Evolutionary conservation across 2,329 filamentous ascomycete genomes (phyloP).

Genomic region (Fragosphaeria purpurea): DNA sequence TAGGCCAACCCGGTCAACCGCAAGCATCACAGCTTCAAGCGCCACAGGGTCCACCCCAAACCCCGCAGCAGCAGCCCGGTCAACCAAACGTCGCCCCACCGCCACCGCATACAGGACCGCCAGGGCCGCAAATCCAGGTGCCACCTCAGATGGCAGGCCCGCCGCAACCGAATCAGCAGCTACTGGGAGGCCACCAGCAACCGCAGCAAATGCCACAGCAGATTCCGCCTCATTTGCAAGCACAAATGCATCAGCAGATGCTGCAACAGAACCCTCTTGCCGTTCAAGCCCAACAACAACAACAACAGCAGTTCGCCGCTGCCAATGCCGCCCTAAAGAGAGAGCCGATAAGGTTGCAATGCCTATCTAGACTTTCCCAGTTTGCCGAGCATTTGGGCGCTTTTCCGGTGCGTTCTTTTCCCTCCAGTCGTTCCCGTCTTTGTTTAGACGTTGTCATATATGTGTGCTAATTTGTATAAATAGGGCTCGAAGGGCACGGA

Average conservation of each 20-base stretch:
- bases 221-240: slow-evolving; percentile 30
- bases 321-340: slow-evolving; percentile 32
- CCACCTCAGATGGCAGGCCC: slow-evolving; percentile 7
- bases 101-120: slow-evolving; percentile 17
- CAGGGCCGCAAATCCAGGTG: slow-evolving; percentile 19
- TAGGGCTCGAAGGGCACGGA: slow-evolving; percentile 51
- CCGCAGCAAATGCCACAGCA: slow-evolving; percentile 34
- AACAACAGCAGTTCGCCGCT: slow-evolving; percentile 20
- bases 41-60: slow-evolving; percentile 16
- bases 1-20: slow-evolving; percentile 4
- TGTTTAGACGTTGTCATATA: no score
- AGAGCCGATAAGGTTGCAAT: slow-evolving; percentile 45
- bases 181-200: background rate
- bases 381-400: slow-evolving; percentile 54
- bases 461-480: no score
- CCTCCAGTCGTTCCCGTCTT: background rate
- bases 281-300: slow-evolving; percentile 27
- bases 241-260: slow-evolving; percentile 22
- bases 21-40: slow-evolving; percentile 10
- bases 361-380: slow-evolving; percentile 48
- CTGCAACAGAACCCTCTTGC: slow-evolving; percentile 30
- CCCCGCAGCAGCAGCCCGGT: slow-evolving; percentile 12
- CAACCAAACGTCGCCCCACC: slow-evolving; percentile 25
- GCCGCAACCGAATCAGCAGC: slow-evolving; percentile 18
- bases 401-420: slow-evolving; percentile 36